Base-by-base conservation (phyloP, 257 asterid genomes). In the Vinca minor region DNA sequence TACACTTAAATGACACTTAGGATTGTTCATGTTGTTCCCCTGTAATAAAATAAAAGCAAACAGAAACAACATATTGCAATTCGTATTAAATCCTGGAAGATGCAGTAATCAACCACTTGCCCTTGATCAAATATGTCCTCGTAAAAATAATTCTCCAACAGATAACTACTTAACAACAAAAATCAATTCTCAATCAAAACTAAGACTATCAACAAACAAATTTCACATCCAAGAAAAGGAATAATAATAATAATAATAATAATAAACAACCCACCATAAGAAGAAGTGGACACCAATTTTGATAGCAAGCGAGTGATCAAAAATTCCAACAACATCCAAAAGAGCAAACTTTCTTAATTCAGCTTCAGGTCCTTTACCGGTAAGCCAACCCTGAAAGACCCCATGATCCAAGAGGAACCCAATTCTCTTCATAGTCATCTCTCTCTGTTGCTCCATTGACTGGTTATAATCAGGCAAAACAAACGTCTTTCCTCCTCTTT, bases 371-470 rank as follows among this genome's bases (percentile, higher is more conserved):
- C 96, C 97, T 49, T 74, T 77, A 12, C 72, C 84, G 23, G 96
- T 93, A 17, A 93, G 83, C 97, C 97, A 93, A 17, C 90, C 88
- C 54, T 78, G 65, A 38, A 93, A 93, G 36, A 87, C 95, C 29
- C 95, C 97, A 48, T 78, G 88, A 74, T 84, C 94, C 78, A 75
- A 68, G 71, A 93, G 77, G 62, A 77, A 93, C 77, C 66, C 74
- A 73, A 93, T 78, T 56, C 99, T 84, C 83, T 79, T 82, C 99
- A 89, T 89, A 6, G 99, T 93, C 76, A 93, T 80, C 85, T 87
- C 97, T 75, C 97, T 88, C 78, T 93, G 99, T 72, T 87, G 96
- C 77, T 89, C 97, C 94, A 89, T 93, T 21, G 99, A 80, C 71
- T 87, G 99, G 59, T 87, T 89, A 49, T 82, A 93, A 78, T 93